phyloP scores from a whole-genome alignment of 192 early-diverging fungal species.

The Geranomyces michiganensis region DNA sequence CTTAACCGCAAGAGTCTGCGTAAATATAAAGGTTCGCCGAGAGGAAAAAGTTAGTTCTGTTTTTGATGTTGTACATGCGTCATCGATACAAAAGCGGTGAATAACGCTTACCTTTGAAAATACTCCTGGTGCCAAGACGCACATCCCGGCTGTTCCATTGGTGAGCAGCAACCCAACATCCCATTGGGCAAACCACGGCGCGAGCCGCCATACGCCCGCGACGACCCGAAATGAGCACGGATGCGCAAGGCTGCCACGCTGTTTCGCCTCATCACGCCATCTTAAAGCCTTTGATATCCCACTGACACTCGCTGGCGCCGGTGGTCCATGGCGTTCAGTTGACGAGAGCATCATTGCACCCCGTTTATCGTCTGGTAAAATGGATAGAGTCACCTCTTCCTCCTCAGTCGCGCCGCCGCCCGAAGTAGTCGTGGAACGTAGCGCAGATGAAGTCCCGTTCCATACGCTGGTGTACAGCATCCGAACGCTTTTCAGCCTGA shows the following conservation, averaged over 20 bases:
- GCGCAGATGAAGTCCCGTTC: background rate
- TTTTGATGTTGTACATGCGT: too few relatives aligned
- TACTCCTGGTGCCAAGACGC: background rate
- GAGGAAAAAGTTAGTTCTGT: too few relatives aligned
- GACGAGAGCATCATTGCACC: background rate
- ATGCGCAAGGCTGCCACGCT: background rate
- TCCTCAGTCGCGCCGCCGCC: background rate
- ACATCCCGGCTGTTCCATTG: background rate
- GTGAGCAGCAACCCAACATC: background rate
- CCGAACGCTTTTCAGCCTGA: background rate
- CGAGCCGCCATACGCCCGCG: background rate
- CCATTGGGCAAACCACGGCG: background rate
- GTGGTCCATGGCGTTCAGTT: background rate
- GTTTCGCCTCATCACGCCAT: background rate
- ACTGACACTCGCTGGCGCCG: background rate
- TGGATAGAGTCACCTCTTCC: background rate
- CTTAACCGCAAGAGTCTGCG: too few relatives aligned
- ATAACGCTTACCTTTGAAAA: constrained; percentile 4
- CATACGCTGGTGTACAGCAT: background rate
- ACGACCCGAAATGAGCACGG: background rate
- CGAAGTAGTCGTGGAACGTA: background rate
- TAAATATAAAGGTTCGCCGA: too few relatives aligned
- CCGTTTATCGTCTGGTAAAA: background rate
- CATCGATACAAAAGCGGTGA: too few relatives aligned
- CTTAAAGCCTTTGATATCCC: background rate